Conservation (phyloP, 441 rosid species). For the Biscutella laevigata region DNA sequence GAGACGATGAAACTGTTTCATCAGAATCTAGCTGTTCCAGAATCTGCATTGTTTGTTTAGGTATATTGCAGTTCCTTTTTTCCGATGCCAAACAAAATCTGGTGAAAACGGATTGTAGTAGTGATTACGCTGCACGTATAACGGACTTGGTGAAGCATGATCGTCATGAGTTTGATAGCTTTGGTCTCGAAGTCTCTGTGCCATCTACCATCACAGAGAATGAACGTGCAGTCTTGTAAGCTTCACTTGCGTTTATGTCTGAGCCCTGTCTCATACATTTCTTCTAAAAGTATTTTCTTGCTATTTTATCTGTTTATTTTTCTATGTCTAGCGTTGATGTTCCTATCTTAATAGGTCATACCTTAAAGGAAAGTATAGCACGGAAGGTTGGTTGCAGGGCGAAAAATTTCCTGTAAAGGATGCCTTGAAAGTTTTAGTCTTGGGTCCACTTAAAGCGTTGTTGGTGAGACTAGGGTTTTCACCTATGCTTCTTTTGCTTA, state of each 20-base stretch:
- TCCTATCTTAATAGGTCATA: conserved; percentile 39
- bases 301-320: background rate
- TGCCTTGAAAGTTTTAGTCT: conserved; percentile 48
- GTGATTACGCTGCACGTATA: conserved; percentile 39
- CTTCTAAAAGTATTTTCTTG: background rate
- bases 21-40: conserved; percentile 25
- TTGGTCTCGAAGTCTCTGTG: conserved; percentile 65
- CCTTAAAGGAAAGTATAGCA: conserved; percentile 50
- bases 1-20: conserved; percentile 7
- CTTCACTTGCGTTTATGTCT: conserved; percentile 1
- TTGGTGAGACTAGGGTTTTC: conserved; percentile 41
- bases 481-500: background rate
- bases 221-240: conserved; percentile 52
- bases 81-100: conserved; percentile 31
- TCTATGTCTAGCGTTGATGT: background rate
- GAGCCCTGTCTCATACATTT: background rate
- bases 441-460: conserved; percentile 36
- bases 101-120: conserved; percentile 31
- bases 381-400: conserved; percentile 48
- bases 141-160: conserved; percentile 52
- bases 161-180: conserved; percentile 53
- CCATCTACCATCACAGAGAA: conserved; percentile 47
- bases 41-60: conserved; percentile 64
- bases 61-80: conserved; percentile 59
- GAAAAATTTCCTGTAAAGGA: conserved; percentile 53